Percentiles rank a stretch among this genome's conserved stretches.
Conservation (phyloP, 768 basidiomycete genomes). For the Serendipita indica region DNA sequence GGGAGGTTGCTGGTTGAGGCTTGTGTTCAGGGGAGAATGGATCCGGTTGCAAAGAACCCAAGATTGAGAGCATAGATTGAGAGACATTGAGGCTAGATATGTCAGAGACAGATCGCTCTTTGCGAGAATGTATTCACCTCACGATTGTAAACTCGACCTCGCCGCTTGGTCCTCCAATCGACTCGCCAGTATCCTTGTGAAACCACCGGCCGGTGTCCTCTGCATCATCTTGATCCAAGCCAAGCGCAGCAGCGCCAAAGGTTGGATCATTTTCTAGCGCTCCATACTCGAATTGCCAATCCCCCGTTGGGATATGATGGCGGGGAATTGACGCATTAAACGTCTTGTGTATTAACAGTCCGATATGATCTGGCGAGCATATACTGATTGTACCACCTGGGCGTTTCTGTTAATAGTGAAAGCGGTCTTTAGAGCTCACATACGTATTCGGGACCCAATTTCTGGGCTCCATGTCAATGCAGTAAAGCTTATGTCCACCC, state of each 20-base stretch:
- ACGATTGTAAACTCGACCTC: conserved; percentile 73
- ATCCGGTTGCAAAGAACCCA: conserved; percentile 66
- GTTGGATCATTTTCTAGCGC: conserved; percentile 69
- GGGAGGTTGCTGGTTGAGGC: conserved; percentile 20
- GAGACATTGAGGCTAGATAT: conserved; percentile 60
- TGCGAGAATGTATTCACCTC: conserved; percentile 39
- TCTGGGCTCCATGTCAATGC: conserved; percentile 81
- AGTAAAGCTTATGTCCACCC: conserved; percentile 61
- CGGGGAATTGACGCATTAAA: conserved; percentile 94
- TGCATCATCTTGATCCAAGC: conserved; percentile 21
- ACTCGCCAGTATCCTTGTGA: conserved; percentile 49
- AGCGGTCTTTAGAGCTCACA: conserved; percentile 19
- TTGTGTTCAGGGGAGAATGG: conserved; percentile 54
- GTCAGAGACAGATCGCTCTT: conserved; percentile 3
- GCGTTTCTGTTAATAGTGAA: background rate
- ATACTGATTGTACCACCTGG: conserved; percentile 79
- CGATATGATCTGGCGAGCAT: conserved; percentile 84
- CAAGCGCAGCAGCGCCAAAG: conserved; percentile 30
- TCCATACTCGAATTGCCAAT: conserved; percentile 79
- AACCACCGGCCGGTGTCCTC: conserved; percentile 60
- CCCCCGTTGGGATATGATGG: conserved; percentile 68
- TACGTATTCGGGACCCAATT: conserved; percentile 67
- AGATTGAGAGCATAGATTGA: conserved; percentile 83
- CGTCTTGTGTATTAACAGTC: conserved; percentile 75
- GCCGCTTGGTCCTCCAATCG: conserved; percentile 52